Evolutionary conservation across 805 yeast genomes (phyloP), one percentile per base, ranked within the genome.

Genomic region (Groenewaldozyma salmanticensis): DNA sequence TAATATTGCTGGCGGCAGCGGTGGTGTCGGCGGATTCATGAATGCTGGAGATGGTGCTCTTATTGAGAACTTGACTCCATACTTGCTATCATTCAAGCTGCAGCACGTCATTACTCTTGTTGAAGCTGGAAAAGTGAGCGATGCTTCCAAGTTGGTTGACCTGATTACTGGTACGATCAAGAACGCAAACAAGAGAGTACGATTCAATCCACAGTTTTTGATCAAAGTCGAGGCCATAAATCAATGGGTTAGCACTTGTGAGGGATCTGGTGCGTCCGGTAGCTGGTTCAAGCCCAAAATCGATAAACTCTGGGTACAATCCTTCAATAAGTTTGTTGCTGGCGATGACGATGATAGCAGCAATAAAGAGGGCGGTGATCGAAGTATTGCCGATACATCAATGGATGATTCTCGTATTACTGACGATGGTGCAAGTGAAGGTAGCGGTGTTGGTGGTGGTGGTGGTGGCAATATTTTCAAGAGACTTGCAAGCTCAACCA

Each of bases 291-390:
- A 79, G 52, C 68, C 69, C 11, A 54, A 56, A 50, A 66, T 85
- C 39, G 94, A 87, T 51, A 81, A 76, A 55, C 79, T 86, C 40
- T 85, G 95, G 95, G 90, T 92, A 7, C 88, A 85, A 56, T 75
- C 83, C 4, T 76, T 81, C 54, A 79, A 74, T 55, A 79, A 77
- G 57, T 77, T 80, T 59, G 87, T 90, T 43, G 80, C 94, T 31
- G 96, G 95, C 1, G 96, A 90, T 37, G 94, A 82, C 27, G 65
- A 57, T 13, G 44, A 16, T 5, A 24, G 13, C 13, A 24, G 13
- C 7, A 24, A 13, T 24, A 13, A 24, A 24, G 13, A 7, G 29
- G 29, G 7, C 13, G 29, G 29, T 24, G n/a, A n/a, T n/a, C n/a
- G n/a, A n/a, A n/a, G n/a, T n/a, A n/a, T n/a, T n/a, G n/a, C n/a